Evolutionary conservation across 176 grass and related monocot genomes (phyloP).

Genomic region (sorghum (Sorghum bicolor)): DNA sequence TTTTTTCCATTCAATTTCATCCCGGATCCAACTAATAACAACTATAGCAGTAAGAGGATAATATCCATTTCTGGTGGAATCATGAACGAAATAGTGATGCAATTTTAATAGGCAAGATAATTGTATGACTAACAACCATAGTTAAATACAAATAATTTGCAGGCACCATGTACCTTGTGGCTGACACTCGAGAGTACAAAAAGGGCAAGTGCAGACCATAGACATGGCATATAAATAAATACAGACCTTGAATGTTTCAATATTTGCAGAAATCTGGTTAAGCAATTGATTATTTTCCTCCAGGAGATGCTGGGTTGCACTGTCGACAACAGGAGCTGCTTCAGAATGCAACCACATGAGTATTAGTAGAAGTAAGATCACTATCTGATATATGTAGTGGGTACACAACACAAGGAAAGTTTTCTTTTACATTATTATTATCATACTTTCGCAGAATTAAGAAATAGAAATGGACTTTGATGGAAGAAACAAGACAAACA

Average conservation of each 20-base stretch:
- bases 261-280: conserved; percentile 77
- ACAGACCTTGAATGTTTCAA: conserved; percentile 64
- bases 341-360: conserved; percentile 18
- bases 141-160: background rate
- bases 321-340: conserved; percentile 60
- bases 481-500: background rate
- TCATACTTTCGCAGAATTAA: conserved; percentile 25
- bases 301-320: conserved; percentile 64
- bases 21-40: background rate
- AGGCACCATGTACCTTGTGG: conserved; percentile 2
- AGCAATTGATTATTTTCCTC: conserved; percentile 81
- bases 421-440: background rate
- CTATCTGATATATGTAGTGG: background rate
- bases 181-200: background rate
- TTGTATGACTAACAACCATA: background rate
- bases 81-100: background rate
- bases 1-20: background rate
- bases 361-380: background rate
- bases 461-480: background rate
- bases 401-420: background rate
- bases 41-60: background rate
- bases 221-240: background rate
- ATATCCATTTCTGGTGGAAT: background rate
- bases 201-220: background rate
- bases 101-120: background rate